Conservation (phyloP, 768 basidiomycete species). For the Tylopilus vinaceipallidus region DNA sequence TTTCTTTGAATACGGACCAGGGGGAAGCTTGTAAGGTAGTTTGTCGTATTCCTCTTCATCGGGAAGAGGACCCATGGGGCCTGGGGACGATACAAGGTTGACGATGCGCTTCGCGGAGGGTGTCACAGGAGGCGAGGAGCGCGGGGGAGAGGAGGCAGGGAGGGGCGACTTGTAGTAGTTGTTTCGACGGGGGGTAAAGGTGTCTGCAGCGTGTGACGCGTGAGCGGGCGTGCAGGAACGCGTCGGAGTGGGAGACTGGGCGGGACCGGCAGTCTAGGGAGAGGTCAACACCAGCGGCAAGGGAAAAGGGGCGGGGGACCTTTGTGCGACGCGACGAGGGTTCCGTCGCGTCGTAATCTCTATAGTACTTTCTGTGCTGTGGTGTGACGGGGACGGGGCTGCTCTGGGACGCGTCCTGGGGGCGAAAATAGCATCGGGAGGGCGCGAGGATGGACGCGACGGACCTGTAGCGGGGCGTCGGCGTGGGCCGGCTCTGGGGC, state of each 20-base stretch:
- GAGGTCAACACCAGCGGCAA: constrained; percentile 1
- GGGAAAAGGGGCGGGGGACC: constrained; percentile 9
- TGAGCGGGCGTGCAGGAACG: constrained; percentile 31
- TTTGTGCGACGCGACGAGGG: constrained; percentile 33
- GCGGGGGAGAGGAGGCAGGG: constrained; percentile 60
- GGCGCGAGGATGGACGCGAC: constrained; percentile 26
- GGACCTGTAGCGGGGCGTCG: constrained; percentile 41
- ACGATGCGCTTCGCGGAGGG: constrained; percentile 54
- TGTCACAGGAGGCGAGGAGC: constrained; percentile 61
- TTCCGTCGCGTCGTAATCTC: constrained; percentile 37
- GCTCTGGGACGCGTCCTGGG: constrained; percentile 31
- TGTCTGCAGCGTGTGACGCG: constrained; percentile 37
- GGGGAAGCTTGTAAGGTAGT: constrained; percentile 75
- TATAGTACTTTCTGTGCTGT: constrained; percentile 60
- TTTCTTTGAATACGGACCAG: constrained; percentile 74
- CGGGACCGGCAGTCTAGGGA: constrained; percentile 30
- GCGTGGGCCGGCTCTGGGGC: constrained; percentile 31
- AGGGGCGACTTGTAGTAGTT: constrained; percentile 46
- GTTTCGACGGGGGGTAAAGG: constrained; percentile 51
- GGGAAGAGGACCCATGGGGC: constrained; percentile 67
- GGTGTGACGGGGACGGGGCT: constrained; percentile 48
- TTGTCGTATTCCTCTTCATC: constrained; percentile 63
- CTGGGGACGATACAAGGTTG: constrained; percentile 83
- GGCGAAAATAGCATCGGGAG: constrained; percentile 14
- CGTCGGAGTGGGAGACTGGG: constrained; percentile 47